A percentile compares a stretch with the other conserved stretches of the same genome.
Evolutionary conservation across 2,329 filamentous ascomycete genomes (phyloP).

Genomic region (Truncatella angustata): DNA sequence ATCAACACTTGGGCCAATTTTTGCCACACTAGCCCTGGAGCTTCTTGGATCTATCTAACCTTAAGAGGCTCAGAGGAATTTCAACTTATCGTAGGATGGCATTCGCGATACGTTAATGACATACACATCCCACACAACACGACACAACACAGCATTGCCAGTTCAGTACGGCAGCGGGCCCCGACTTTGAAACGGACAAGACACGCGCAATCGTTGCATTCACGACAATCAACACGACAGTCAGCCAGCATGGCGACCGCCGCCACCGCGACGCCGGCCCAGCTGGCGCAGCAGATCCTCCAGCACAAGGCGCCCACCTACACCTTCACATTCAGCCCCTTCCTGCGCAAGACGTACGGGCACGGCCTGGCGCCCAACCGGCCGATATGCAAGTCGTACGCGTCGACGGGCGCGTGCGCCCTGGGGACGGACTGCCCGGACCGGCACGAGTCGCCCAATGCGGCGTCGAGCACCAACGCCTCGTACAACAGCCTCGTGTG

Average conservation of each 20-base stretch:
- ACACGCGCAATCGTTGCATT: neutral
- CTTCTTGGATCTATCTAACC: no score
- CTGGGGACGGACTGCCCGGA: constrained; percentile 82
- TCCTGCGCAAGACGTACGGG: constrained; percentile 78
- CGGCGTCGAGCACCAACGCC: constrained; percentile 35
- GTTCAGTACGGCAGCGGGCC: no score
- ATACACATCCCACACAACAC: no score
- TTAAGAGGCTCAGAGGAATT: no score
- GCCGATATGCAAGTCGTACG: constrained; percentile 82
- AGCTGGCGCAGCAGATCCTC: constrained; percentile 49
- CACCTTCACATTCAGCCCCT: constrained; percentile 81
- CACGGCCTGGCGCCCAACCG: constrained; percentile 78
- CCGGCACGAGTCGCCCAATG: constrained; percentile 60
- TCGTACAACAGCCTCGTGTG: constrained; percentile 84
- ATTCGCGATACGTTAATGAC: no score
- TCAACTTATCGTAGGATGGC: no score
- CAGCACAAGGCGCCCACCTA: constrained; percentile 55
- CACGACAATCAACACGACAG: neutral
- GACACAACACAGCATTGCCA: no score
- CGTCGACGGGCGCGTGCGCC: constrained; percentile 76
- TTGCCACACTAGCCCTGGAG: no score
- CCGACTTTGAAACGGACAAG: neutral
- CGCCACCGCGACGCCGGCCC: constrained; percentile 22
- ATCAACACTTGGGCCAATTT: no score
- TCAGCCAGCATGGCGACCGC: constrained; percentile 21